Base-by-base conservation (phyloP, 148 eudicot species). In the Agrostemma githago region DNA sequence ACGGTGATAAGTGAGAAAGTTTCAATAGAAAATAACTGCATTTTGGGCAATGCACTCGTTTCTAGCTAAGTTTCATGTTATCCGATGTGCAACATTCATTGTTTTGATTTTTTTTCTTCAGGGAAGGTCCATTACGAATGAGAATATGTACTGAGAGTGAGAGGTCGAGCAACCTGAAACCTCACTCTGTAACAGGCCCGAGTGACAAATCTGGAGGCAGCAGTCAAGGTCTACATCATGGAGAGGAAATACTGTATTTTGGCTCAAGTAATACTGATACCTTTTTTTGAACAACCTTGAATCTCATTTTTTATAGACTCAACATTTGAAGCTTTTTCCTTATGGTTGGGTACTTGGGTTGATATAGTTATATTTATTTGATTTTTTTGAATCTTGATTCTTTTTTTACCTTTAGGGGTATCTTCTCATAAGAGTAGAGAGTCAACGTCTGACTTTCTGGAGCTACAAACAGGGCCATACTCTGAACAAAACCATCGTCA, bases 191-290 rank as follows among this genome's bases (percentile, higher is more conserved):
- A 56, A 44, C 9, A 38, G 57, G 51, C 39, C 66, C 42, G 41
- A 56, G 60, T 57, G 38, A 58, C 41, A 73, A 70, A 63, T 74
- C 54, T 68, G 58, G 43, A 77, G 68, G 17, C 38, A 69, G 68
- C 56, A 34, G 48, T 43, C 57, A 54, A 40, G 72, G 59, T 7
- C 34, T 39, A 56, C 15, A 48, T 46, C 37, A 20, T 8, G 26
- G 62, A 72, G 81, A 79, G 72, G 79, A 67, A 60, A 9, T 71
- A 41, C 64, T 77, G 58, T 40, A 68, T 77, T 61, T 64, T 77
- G 72, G 26, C 48, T 42, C 16, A 19, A 42, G 58, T 69, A 70
- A 62, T 54, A 26, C 71, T 53, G 54, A 71, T 26, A 5, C n/a
- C 40, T 43, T 74, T 37, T 51, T 11, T 2, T 43, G 48, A 57